These are phyloP conservation scores for Globisporangium radiosum DNA, from an alignment of 352 stramenopile genomes.

Conservation along the genomic window DNA sequence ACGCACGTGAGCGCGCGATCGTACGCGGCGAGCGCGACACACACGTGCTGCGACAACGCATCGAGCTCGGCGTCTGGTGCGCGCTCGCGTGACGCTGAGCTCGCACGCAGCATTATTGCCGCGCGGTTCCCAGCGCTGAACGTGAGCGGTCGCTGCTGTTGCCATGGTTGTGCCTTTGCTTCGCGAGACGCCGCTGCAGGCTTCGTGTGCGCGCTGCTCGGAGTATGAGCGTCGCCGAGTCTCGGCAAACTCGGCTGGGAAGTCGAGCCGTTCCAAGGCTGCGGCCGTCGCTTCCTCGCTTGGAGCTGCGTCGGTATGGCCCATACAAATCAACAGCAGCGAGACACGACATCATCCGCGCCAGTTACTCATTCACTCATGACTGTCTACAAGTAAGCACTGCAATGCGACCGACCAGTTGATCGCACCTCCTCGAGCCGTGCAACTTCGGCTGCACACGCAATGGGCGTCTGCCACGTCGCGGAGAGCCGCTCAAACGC, in stretches of 20 bases:
- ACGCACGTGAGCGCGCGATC: conserved; percentile 26
- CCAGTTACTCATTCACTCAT: neutral
- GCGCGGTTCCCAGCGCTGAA: conserved; percentile 14
- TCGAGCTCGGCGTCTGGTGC: conserved; percentile 13
- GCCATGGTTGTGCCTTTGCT: neutral
- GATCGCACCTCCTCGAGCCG: conserved; percentile 30
- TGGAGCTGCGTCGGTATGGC: conserved; percentile 15
- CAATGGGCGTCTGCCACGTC: conserved; percentile 28
- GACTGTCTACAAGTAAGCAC: too few species aligned
- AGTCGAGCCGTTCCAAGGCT: conserved; percentile 19
- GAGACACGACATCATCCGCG: too few species aligned
- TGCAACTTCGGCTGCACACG: conserved; percentile 24
- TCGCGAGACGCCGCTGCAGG: neutral
- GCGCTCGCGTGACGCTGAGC: conserved; percentile 2
- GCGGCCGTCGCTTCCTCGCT: conserved; percentile 11
- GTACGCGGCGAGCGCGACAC: conserved; percentile 24
- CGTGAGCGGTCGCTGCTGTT: conserved; percentile 3
- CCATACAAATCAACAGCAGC: neutral
- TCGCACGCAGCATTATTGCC: conserved; percentile 15
- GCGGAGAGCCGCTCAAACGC: conserved; percentile 26
- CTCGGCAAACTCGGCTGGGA: neutral
- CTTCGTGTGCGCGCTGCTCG: neutral
- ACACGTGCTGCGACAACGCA: conserved; percentile 26
- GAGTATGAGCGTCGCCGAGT: neutral
- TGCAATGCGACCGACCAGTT: too few species aligned